phyloP scores from a whole-genome alignment of 306 rosid genomes.

The Amphicarpaea edgeworthii region DNA sequence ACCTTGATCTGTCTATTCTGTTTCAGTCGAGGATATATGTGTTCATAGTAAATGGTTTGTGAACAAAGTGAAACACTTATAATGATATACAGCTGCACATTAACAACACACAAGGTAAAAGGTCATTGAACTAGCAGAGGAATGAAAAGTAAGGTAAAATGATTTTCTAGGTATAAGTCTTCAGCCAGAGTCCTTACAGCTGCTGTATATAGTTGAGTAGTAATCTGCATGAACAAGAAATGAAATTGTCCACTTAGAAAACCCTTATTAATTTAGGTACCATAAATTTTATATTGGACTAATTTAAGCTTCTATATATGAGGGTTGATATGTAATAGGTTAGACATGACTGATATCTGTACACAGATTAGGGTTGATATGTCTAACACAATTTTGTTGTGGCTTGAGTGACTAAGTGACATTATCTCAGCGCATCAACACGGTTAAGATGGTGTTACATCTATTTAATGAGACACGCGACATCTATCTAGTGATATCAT shows the following conservation, averaged over 20 bases:
- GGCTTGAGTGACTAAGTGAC: no score
- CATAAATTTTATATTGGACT: background rate
- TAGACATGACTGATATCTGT: no score
- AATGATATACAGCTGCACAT: conserved; percentile 66
- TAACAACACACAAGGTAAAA: conserved; percentile 39
- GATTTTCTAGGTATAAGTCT: no score
- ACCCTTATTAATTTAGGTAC: conserved; percentile 3
- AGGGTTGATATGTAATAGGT: no score
- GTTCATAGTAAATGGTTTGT: conserved; percentile 67
- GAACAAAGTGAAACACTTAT: conserved; percentile 59
- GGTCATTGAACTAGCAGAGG: conserved; percentile 32
- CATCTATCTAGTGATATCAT: no score
- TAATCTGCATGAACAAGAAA: conserved; percentile 72
- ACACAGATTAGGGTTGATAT: no score
- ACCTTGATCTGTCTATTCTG: conserved; percentile 60
- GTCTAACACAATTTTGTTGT: no score
- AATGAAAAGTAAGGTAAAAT: no score
- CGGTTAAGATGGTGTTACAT: no score
- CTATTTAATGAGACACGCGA: no score
- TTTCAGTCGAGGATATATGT: conserved; percentile 60
- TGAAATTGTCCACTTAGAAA: conserved; percentile 39
- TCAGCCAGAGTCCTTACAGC: conserved; percentile 62
- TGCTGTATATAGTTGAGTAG: conserved; percentile 80
- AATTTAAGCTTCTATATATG: no score
- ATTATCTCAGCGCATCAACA: no score